These are phyloP conservation scores for Apiotrichum sp. DNA, from an alignment of 1,284 basidiomycete genomes.

Conservation along the genomic window DNA sequence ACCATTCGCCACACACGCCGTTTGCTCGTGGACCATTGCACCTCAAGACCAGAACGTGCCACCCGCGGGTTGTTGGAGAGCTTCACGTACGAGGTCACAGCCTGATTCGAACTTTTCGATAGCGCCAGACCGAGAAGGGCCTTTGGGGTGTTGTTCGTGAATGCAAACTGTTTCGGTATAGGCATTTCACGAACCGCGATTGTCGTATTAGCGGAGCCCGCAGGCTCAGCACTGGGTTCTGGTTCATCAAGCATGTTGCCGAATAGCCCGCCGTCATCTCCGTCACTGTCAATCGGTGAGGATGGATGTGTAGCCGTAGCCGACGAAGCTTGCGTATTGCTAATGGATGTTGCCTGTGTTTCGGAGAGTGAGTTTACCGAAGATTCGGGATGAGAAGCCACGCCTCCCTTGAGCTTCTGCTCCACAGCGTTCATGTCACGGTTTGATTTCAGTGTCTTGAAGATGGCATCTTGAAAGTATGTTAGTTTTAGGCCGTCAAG, in stretches of 20 bases:
- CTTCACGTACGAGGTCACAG: slow-evolving; percentile 61
- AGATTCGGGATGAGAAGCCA: not conserved
- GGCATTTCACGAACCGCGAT: slow-evolving; percentile 67
- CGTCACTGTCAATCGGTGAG: slow-evolving; percentile 25
- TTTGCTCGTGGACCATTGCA: slow-evolving; percentile 61
- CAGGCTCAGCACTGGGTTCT: slow-evolving; percentile 45
- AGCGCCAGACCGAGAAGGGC: slow-evolving; percentile 26
- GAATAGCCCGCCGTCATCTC: slow-evolving; percentile 62
- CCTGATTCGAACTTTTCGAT: slow-evolving; percentile 59
- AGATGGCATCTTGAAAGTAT: slow-evolving; percentile 51
- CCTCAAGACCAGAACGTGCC: slow-evolving; percentile 61
- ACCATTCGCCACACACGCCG: slow-evolving; percentile 74
- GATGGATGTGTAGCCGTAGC: slow-evolving; percentile 25
- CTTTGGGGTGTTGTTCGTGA: slow-evolving; percentile 33
- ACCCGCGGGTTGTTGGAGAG: slow-evolving; percentile 65
- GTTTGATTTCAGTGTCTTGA: slow-evolving; percentile 56
- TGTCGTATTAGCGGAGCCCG: slow-evolving; percentile 50
- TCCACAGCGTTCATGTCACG: slow-evolving; percentile 54
- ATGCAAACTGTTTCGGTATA: slow-evolving; percentile 71
- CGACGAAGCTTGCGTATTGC: slow-evolving; percentile 18
- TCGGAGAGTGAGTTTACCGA: not conserved
- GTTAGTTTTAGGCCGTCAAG: too few relatives aligned
- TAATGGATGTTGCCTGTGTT: not conserved
- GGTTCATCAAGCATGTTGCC: slow-evolving; percentile 68
- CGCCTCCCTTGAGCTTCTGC: slow-evolving; percentile 52